phyloP scores from a whole-genome alignment of 805 yeast species.

The Danielia oregonensis region DNA sequence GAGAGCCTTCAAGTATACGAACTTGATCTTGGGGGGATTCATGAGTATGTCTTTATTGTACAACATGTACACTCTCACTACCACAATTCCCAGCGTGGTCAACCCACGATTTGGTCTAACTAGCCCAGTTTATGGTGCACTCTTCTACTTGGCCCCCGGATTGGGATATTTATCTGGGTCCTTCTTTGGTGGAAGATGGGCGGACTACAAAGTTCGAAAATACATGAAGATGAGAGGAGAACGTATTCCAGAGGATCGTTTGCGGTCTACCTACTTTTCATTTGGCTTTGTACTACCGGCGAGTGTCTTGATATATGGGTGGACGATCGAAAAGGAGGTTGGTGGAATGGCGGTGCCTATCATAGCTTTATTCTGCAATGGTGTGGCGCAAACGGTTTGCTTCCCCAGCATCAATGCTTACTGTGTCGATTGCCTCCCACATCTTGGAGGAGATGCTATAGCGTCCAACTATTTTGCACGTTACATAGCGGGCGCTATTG shows the following conservation, averaged over 20 bases:
- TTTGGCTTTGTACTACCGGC: slow-evolving; percentile 45
- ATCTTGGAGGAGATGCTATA: slow-evolving; percentile 52
- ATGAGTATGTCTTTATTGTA: slow-evolving; percentile 38
- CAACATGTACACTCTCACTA: slow-evolving; percentile 49
- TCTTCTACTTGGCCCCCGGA: slow-evolving; percentile 58
- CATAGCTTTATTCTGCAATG: slow-evolving; percentile 44
- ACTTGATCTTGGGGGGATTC: slow-evolving; percentile 41
- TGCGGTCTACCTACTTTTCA: slow-evolving; percentile 37
- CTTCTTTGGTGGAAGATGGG: slow-evolving; percentile 44
- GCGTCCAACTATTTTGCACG: slow-evolving; percentile 51
- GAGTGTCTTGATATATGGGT: slow-evolving; percentile 48
- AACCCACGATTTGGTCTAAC: slow-evolving; percentile 51
- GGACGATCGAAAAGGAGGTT: slow-evolving; percentile 44
- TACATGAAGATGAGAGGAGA: slow-evolving; percentile 40
- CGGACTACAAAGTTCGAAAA: slow-evolving; percentile 45
- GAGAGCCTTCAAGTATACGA: slow-evolving; percentile 38
- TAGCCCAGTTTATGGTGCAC: slow-evolving; percentile 46
- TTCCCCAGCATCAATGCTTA: slow-evolving; percentile 55
- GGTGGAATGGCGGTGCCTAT: slow-evolving; percentile 58
- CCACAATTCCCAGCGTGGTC: slow-evolving; percentile 54
- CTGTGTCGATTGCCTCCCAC: slow-evolving; percentile 56
- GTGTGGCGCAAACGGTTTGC: slow-evolving; percentile 47
- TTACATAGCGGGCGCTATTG: slow-evolving; percentile 48
- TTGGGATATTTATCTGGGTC: slow-evolving; percentile 49
- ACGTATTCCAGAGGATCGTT: slow-evolving; percentile 51